These are phyloP conservation scores for Poronia punctata DNA, from an alignment of 495 filamentous ascomycete species.

Conservation along the genomic window DNA sequence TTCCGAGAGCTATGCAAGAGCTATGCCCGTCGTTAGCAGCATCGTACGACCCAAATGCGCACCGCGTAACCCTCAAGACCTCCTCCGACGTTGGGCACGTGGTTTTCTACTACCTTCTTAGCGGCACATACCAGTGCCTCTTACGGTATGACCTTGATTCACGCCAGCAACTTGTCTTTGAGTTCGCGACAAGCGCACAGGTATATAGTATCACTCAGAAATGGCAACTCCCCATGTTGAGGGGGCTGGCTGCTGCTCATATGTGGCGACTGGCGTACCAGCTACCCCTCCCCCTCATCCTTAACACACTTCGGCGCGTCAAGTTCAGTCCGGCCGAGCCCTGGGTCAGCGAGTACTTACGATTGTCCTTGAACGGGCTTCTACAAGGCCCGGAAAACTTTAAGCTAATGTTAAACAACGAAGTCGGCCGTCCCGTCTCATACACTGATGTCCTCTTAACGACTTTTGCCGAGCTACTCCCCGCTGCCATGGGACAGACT, in stretches of 20 bases:
- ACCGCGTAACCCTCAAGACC: not conserved
- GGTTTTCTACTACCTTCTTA: constrained; percentile 17
- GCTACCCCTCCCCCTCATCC: constrained; percentile 11
- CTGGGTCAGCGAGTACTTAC: constrained; percentile 18
- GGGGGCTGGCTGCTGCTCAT: constrained; percentile 8
- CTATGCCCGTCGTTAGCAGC: too few species aligned
- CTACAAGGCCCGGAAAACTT: constrained; percentile 2
- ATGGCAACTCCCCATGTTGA: constrained; percentile 13
- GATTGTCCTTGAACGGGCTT: constrained; percentile 8
- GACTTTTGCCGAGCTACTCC: constrained; percentile 1
- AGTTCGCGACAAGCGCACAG: constrained; percentile 8
- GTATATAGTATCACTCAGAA: constrained; percentile 10
- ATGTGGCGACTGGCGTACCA: constrained; percentile 10
- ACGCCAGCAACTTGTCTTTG: constrained; percentile 4
- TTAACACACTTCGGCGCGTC: constrained; percentile 16
- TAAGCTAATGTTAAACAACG: too few species aligned
- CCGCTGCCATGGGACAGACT: not conserved
- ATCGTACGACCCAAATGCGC: too few species aligned
- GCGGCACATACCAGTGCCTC: constrained; percentile 13
- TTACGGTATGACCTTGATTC: constrained; percentile 5
- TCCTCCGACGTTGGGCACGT: constrained; percentile 8
- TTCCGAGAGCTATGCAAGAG: not conserved
- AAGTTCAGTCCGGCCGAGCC: constrained; percentile 7
- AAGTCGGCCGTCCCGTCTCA: too few species aligned
- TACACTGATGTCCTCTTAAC: constrained; percentile 8